These are phyloP conservation scores for Moesziomyces parantarcticus DNA, from an alignment of 1,284 basidiomycete genomes.

Conservation along the genomic window DNA sequence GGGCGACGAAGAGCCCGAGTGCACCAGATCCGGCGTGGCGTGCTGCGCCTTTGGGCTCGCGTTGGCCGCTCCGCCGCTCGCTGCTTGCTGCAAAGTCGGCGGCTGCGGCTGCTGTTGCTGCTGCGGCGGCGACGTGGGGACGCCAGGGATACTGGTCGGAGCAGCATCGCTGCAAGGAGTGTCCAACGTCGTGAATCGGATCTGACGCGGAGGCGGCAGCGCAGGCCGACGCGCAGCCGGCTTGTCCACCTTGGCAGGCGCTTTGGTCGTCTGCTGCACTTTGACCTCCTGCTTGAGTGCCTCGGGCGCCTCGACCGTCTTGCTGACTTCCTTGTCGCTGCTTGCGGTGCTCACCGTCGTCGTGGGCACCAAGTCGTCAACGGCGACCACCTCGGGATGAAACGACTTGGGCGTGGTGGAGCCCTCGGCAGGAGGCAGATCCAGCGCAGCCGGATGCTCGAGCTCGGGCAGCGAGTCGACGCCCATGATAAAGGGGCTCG, in stretches of 20 bases:
- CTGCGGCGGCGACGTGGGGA: too few relatives aligned
- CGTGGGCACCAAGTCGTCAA: background rate
- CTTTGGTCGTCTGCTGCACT: constrained; percentile 4
- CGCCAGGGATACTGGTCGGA: too few relatives aligned
- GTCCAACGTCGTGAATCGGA: constrained; percentile 44
- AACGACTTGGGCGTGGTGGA: constrained; percentile 32
- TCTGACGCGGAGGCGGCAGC: constrained; percentile 45
- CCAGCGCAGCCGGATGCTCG: constrained; percentile 44
- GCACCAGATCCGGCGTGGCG: constrained; percentile 32
- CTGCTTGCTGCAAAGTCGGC: constrained; percentile 29
- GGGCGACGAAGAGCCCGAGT: constrained; percentile 30
- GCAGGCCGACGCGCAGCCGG: constrained; percentile 29
- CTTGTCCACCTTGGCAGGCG: constrained; percentile 21
- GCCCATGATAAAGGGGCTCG: constrained; percentile 46
- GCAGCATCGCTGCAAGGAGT: constrained; percentile 23
- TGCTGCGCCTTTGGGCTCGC: constrained; percentile 12
- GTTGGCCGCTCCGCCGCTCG: constrained; percentile 9
- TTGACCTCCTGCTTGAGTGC: constrained; percentile 6
- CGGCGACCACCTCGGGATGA: constrained; percentile 10
- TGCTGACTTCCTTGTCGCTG: constrained; percentile 4
- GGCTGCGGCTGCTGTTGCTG: constrained; percentile 37
- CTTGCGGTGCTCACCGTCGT: background rate
- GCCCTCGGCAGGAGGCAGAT: constrained; percentile 28
- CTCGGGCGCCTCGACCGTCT: background rate
- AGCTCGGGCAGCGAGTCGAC: constrained; percentile 35